Evolutionary conservation across 164 flowering plant genomes (phyloP).

Genomic region (Tinospora cordifolia): DNA sequence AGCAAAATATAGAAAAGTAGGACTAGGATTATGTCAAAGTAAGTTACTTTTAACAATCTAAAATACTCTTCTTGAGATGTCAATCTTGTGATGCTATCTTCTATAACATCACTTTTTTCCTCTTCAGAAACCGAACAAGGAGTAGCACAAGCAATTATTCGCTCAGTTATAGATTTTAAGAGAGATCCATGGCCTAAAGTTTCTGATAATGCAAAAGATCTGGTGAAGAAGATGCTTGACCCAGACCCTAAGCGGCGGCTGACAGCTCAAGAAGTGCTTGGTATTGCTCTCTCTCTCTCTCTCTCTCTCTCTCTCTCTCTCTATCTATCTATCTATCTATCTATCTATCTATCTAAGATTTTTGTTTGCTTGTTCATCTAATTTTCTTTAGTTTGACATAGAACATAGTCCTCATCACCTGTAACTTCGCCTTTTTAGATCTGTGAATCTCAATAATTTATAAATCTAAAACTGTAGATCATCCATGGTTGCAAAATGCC

Average conservation of each 20-base stretch:
- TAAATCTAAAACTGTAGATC: slow-evolving; percentile 41
- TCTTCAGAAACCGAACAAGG: slow-evolving; percentile 93
- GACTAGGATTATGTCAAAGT: neutral
- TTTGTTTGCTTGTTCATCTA: neutral
- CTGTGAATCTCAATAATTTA: neutral
- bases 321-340: no score
- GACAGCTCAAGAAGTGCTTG: slow-evolving; percentile 83
- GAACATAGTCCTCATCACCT: neutral
- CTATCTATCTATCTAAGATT: no score
- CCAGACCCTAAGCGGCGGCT: slow-evolving; percentile 73
- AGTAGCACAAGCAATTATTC: slow-evolving; percentile 89
- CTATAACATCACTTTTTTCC: neutral
- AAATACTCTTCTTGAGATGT: neutral
- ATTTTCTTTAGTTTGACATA: neutral
- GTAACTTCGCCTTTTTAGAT: neutral
- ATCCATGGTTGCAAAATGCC: slow-evolving; percentile 88
- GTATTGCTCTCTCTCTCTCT: slow-evolving; percentile 40
- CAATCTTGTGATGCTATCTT: neutral
- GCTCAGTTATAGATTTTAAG: slow-evolving; percentile 69
- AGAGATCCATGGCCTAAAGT: slow-evolving; percentile 96
- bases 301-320: no score
- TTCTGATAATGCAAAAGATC: slow-evolving; percentile 89
- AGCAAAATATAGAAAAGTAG: neutral
- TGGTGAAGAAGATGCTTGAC: slow-evolving; percentile 82
- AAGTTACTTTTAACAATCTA: no score